These are phyloP conservation scores for Eucalyptus pauciflora DNA, from an alignment of 345 rosid genomes.

Conservation along the genomic window DNA sequence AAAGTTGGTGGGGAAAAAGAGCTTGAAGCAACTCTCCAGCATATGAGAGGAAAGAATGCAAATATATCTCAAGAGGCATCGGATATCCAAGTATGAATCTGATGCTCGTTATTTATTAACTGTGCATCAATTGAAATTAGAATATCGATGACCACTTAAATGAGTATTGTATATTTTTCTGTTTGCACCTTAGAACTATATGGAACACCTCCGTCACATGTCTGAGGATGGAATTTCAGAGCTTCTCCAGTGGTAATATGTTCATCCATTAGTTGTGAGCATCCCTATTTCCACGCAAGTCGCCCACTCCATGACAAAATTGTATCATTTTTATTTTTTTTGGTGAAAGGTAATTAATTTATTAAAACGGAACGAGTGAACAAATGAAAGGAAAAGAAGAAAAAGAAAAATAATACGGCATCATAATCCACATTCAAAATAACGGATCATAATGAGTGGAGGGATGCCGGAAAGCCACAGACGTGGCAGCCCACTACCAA, in stretches of 20 bases:
- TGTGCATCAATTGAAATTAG: neutral
- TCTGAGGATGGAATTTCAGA: slow-evolving; percentile 1
- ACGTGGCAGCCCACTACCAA: too few relatives aligned
- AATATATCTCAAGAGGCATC: slow-evolving; percentile 12
- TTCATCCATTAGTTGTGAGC: neutral
- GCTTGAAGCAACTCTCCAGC: slow-evolving; percentile 7
- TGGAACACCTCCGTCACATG: neutral
- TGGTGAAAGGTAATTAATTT: too few relatives aligned
- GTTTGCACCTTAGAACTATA: slow-evolving; percentile 7
- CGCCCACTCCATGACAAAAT: neutral
- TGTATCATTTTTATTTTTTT: neutral
- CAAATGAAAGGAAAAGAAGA: too few relatives aligned
- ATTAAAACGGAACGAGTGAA: too few relatives aligned
- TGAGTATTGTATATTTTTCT: neutral
- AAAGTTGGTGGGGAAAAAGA: slow-evolving; percentile 15
- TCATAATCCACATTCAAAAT: too few relatives aligned
- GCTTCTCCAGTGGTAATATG: slow-evolving; percentile 7
- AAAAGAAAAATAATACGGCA: too few relatives aligned
- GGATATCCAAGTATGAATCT: neutral
- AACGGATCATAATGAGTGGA: too few relatives aligned
- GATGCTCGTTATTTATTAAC: neutral
- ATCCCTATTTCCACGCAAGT: neutral
- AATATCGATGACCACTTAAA: neutral
- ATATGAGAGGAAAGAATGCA: slow-evolving; percentile 9
- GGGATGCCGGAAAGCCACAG: too few relatives aligned